Percentiles rank a stretch among this genome's conserved stretches.
phyloP scores from a whole-genome alignment of 1,139 yeast genomes.

The Geotrichum fermentans region DNA sequence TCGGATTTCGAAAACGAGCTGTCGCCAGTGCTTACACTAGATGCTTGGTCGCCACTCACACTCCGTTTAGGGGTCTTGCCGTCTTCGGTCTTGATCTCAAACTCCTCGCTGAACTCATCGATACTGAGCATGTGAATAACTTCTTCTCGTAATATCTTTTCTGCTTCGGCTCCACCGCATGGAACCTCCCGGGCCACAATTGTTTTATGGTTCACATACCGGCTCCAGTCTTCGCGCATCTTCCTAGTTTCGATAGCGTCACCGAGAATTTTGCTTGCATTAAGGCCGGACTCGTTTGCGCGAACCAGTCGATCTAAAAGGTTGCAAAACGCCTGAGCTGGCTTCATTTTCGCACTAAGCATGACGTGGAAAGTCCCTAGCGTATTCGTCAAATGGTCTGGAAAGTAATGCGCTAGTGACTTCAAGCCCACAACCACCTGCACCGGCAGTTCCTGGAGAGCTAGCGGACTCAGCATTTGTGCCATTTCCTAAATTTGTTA shows the following conservation, averaged over 20 bases:
- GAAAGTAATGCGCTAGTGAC: slow-evolving; percentile 33
- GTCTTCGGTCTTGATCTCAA: slow-evolving; percentile 10
- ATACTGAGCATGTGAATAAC: slow-evolving; percentile 40
- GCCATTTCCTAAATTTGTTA: slow-evolving; percentile 41
- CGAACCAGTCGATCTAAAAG: slow-evolving; percentile 55
- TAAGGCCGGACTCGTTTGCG: slow-evolving; percentile 56
- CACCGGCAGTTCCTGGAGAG: slow-evolving; percentile 57
- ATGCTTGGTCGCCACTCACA: background rate
- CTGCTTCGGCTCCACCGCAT: slow-evolving; percentile 43
- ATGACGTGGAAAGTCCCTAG: slow-evolving; percentile 44
- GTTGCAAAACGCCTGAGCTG: slow-evolving; percentile 55
- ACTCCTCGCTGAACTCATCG: slow-evolving; percentile 9
- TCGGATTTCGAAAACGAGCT: slow-evolving; percentile 26
- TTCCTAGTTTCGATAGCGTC: slow-evolving; percentile 45
- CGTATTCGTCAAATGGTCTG: slow-evolving; percentile 26
- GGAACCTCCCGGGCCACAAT: slow-evolving; percentile 54
- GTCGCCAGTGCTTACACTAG: background rate
- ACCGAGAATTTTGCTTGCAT: slow-evolving; percentile 50
- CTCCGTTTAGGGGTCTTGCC: slow-evolving; percentile 10
- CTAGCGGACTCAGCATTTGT: slow-evolving; percentile 60
- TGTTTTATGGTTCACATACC: slow-evolving; percentile 47
- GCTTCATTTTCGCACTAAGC: slow-evolving; percentile 48
- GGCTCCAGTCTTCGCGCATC: slow-evolving; percentile 60
- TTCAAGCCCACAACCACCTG: slow-evolving; percentile 45
- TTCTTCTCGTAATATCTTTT: slow-evolving; percentile 44